phyloP scores from a whole-genome alignment of 345 rosid species.

The Hypericum androsaemum region DNA sequence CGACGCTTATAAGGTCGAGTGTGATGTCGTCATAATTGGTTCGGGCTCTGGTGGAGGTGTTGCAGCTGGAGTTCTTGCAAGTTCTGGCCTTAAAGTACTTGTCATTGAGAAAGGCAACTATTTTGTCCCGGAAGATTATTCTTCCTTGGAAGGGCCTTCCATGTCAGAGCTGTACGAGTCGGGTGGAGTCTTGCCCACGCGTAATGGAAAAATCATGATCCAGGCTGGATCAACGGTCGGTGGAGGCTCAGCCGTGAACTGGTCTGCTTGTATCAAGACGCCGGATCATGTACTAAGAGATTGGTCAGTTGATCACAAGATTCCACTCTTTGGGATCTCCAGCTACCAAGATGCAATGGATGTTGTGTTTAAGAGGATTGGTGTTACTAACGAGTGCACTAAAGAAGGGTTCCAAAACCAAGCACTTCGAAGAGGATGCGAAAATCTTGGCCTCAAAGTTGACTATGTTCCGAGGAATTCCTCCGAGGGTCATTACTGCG shows the following conservation, averaged over 20 bases:
- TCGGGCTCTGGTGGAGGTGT: slow-evolving; percentile 70
- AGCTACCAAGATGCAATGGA: slow-evolving; percentile 45
- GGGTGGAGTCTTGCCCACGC: slow-evolving; percentile 31
- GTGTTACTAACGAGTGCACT: slow-evolving; percentile 35
- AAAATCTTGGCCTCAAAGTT: slow-evolving; percentile 45
- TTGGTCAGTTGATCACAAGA: slow-evolving; percentile 40
- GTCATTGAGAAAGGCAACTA: slow-evolving; percentile 69
- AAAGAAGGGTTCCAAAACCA: slow-evolving; percentile 59
- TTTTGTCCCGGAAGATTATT: slow-evolving; percentile 39
- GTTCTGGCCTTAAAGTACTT: slow-evolving; percentile 44
- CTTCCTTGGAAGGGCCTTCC: slow-evolving; percentile 59
- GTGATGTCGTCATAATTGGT: slow-evolving; percentile 54
- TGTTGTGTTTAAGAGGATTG: slow-evolving; percentile 35
- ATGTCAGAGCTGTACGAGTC: slow-evolving; percentile 42
- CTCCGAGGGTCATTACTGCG: slow-evolving; percentile 45
- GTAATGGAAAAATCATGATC: slow-evolving; percentile 32
- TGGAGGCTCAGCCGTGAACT: slow-evolving; percentile 60
- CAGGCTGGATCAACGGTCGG: slow-evolving; percentile 59
- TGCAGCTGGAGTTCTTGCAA: slow-evolving; percentile 63
- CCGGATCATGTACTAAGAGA: slow-evolving; percentile 42
- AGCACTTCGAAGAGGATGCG: slow-evolving; percentile 56
- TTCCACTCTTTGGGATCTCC: slow-evolving; percentile 31
- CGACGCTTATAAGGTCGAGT: slow-evolving; percentile 36
- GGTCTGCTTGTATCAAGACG: slow-evolving; percentile 50
- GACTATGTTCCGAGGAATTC: slow-evolving; percentile 41